A percentile compares a stretch with the other conserved stretches of the same genome.
Conservation (phyloP, 108 stramenopile species). For the Skeletonema potamos region DNA sequence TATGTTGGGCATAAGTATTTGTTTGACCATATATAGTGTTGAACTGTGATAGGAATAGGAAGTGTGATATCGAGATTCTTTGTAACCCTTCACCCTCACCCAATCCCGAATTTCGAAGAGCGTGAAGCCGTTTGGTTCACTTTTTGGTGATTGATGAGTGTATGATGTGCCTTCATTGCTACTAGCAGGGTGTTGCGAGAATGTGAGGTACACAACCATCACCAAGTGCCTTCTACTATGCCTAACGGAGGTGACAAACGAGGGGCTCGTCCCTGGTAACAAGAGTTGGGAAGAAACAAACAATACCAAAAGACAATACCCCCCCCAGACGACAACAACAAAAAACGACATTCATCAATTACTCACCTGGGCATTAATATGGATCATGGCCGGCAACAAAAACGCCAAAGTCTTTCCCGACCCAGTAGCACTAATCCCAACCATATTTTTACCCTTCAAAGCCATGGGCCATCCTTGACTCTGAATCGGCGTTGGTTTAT, state of each 20-base stretch:
- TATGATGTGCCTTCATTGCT: neutral
- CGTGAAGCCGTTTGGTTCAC: neutral
- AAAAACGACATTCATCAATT: slow-evolving; percentile 8
- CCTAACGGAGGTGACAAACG: too few relatives aligned
- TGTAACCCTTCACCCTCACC: neutral
- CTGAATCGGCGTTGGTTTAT: slow-evolving; percentile 97
- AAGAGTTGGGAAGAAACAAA: neutral
- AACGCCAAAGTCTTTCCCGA: slow-evolving; percentile 97
- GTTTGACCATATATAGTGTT: neutral
- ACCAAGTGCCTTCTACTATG: neutral
- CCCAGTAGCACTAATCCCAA: slow-evolving; percentile 95
- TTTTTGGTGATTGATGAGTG: neutral
- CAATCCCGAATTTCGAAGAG: neutral
- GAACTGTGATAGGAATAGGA: slow-evolving; percentile 1
- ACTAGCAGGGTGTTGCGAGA: neutral
- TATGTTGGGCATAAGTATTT: neutral
- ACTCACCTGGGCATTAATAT: slow-evolving; percentile 98
- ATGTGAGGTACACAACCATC: neutral
- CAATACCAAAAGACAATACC: slow-evolving; percentile 1
- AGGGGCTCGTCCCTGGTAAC: neutral
- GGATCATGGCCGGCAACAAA: slow-evolving; percentile 98
- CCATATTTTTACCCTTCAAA: slow-evolving; percentile 94
- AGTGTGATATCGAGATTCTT: neutral
- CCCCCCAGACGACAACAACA: neutral
- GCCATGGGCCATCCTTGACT: slow-evolving; percentile 99